Evolutionary conservation across 495 filamentous ascomycete species (phyloP).

Genomic region (Penicillium tannophilum): DNA sequence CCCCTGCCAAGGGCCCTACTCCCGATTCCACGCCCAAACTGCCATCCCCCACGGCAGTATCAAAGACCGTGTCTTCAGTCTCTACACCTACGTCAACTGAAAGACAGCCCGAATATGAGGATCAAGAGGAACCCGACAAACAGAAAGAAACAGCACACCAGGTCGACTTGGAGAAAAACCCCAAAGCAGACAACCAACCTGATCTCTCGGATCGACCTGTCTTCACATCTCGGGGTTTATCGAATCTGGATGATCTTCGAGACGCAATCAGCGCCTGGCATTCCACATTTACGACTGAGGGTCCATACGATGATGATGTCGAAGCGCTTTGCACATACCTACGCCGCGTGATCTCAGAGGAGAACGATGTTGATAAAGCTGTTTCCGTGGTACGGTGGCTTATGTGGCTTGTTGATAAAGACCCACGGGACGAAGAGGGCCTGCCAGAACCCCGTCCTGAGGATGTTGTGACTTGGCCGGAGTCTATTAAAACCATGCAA

Average conservation of each 20-base stretch:
- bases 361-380: slow-evolving; percentile 75
- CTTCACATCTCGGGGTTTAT: slow-evolving; percentile 1
- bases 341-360: slow-evolving; percentile 65
- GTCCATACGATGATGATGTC: slow-evolving; percentile 11
- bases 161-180: background rate
- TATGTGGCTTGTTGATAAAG: slow-evolving; percentile 65
- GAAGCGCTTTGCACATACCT: slow-evolving; percentile 57
- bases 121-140: background rate
- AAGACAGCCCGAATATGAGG: background rate
- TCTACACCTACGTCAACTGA: background rate
- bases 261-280: slow-evolving; percentile 11
- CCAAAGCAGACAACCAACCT: background rate
- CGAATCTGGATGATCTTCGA: slow-evolving; percentile 9
- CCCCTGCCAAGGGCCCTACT: background rate
- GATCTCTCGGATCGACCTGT: background rate
- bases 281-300: slow-evolving; percentile 2
- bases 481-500: slow-evolving; percentile 8
- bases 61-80: background rate
- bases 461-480: slow-evolving; percentile 5
- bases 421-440: slow-evolving; percentile 8
- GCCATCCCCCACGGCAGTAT: background rate
- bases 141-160: background rate
- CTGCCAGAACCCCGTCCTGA: slow-evolving; percentile 12
- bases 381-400: slow-evolving; percentile 70
- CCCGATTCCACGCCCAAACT: slow-evolving; percentile 30